phyloP scores from a whole-genome alignment of 768 basidiomycete species.

The Hygrocybe punicea region DNA sequence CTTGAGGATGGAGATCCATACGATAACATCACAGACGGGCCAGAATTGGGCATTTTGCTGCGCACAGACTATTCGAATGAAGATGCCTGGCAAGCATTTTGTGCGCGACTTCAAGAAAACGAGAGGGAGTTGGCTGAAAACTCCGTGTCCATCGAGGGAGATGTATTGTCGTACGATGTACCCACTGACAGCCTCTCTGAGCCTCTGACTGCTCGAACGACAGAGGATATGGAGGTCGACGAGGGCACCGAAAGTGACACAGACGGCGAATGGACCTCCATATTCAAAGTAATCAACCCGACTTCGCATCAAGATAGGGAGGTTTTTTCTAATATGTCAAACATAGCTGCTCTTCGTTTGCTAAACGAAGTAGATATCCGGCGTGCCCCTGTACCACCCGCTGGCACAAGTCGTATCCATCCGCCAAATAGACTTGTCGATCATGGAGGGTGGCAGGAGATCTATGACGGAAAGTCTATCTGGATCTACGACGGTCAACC shows the following conservation, averaged over 20 bases:
- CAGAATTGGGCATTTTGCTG: slow-evolving; percentile 59
- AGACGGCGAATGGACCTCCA: slow-evolving; percentile 29
- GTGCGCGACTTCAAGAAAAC: slow-evolving; percentile 44
- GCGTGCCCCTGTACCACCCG: slow-evolving; percentile 45
- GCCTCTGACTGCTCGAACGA: not conserved
- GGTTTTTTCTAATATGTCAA: slow-evolving; percentile 52
- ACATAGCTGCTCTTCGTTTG: slow-evolving; percentile 61
- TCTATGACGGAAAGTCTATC: slow-evolving; percentile 61
- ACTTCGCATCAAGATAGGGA: slow-evolving; percentile 39
- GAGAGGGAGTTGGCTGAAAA: slow-evolving; percentile 54
- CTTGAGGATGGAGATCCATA: slow-evolving; percentile 42
- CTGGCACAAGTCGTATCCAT: slow-evolving; percentile 43
- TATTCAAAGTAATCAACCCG: slow-evolving; percentile 54
- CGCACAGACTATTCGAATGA: slow-evolving; percentile 73
- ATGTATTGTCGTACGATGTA: slow-evolving; percentile 1
- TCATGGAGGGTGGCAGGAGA: slow-evolving; percentile 65
- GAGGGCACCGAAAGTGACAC: slow-evolving; percentile 30
- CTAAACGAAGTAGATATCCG: slow-evolving; percentile 71
- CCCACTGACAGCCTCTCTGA: slow-evolving; percentile 10
- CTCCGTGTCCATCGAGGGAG: slow-evolving; percentile 20
- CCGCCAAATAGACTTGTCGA: slow-evolving; percentile 61
- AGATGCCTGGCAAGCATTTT: slow-evolving; percentile 59
- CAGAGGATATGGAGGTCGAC: slow-evolving; percentile 24
- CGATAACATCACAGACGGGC: slow-evolving; percentile 47
- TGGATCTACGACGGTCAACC: slow-evolving; percentile 76